Evolutionary conservation across 78 protist genomes (phyloP).

Genomic region (Protostelium mycophagum): DNA sequence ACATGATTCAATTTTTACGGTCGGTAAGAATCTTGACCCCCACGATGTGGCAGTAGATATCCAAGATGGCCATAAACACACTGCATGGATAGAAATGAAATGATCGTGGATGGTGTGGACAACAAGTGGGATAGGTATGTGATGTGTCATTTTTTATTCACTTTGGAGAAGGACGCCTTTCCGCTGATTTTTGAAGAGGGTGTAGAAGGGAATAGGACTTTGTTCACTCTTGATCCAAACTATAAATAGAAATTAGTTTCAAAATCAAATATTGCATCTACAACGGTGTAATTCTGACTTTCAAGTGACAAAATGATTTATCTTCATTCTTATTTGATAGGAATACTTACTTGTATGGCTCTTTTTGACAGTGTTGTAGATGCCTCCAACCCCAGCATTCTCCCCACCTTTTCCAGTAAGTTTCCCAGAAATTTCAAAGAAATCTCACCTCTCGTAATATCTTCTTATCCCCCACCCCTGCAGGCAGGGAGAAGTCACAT

Average conservation of each 20-base stretch:
- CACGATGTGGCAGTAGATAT: too few species aligned
- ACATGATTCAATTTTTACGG: too few species aligned
- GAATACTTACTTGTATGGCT: conserved; percentile 82
- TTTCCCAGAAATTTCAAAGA: not conserved
- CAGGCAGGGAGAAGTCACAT: conserved; percentile 34
- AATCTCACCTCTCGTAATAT: conserved; percentile 27
- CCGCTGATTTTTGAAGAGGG: not conserved
- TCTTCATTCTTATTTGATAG: conserved; percentile 9
- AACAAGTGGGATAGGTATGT: too few species aligned
- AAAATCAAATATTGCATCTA: too few species aligned
- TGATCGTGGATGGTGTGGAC: too few species aligned
- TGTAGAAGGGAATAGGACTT: not conserved
- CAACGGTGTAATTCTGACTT: too few species aligned
- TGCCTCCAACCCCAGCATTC: conserved; percentile 19
- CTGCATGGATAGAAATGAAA: too few species aligned
- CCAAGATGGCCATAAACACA: too few species aligned
- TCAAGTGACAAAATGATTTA: too few species aligned
- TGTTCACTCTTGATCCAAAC: not conserved
- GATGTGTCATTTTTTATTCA: too few species aligned
- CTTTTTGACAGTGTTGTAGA: conserved; percentile 46
- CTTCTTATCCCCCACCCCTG: conserved; percentile 64
- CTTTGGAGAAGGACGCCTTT: too few species aligned
- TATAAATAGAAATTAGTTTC: not conserved
- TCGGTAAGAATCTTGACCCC: too few species aligned
- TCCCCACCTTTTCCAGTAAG: conserved; percentile 18